Base-by-base conservation (phyloP, 345 rosid genomes). In the Populus alba region DNA sequence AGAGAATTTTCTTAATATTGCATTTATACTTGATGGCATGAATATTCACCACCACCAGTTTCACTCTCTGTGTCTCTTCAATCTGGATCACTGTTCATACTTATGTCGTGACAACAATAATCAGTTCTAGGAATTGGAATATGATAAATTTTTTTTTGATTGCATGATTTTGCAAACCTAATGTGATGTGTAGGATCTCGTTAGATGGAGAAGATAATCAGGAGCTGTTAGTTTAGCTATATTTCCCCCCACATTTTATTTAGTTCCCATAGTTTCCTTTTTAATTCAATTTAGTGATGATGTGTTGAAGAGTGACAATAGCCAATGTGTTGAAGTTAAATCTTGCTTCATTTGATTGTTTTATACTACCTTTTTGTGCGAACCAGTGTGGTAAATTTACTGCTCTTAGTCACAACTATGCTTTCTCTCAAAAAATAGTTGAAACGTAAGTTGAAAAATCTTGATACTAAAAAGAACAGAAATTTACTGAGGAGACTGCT, bases 1-100 rank as follows among this genome's bases (percentile, higher is more conserved):
- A 29, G 49, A 66, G 33, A 29, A 16, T 16, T 35, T 23, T 68
- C 20, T 15, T 49, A 73, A 72, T 39, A 70, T 33, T 66, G 23
- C 62, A 5, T 79, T 77, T 35, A 37, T 27, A 20, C 47, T 61
- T 25, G 69, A 38, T 63, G 29, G 75, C 57, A 17, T 62, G 72
- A 75, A 27, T n/a, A 23, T n/a, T 76, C 22, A 31, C 25, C 22
- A 13, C 57, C 69, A 57, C 68, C 23, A 18, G 39, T 38, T 17
- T 27, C 18, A 12, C 29, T 39, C 23, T 29, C 16, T 65, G 2
- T 20, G 1, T 41, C 20, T 63, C 73, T 53, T 68, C 25, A 37
- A 6, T 67, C 15, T 20, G 10, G 39, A 65, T 57, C 62, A 11
- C 43, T 2, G 9, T n/a, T 68, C 18, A 15, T 73, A 22, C 29